These are phyloP conservation scores for Salvia splendens DNA, from an alignment of 257 asterid species.

Conservation along the genomic window DNA sequence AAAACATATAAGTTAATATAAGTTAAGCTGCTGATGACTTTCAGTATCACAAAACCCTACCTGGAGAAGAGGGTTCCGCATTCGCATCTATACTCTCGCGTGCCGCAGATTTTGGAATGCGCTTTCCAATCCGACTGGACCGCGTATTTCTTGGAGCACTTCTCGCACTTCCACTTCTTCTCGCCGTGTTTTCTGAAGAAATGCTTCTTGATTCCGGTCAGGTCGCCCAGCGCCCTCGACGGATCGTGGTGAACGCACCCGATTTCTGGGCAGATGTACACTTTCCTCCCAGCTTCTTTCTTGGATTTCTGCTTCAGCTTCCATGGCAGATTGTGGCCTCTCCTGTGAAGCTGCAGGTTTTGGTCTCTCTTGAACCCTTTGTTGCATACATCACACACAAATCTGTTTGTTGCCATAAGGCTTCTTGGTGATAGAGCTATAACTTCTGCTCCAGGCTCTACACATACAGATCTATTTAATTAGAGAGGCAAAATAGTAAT, in stretches of 20 bases:
- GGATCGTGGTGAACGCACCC: constrained; percentile 87
- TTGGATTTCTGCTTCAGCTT: constrained; percentile 73
- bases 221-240: constrained; percentile 84
- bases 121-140: constrained; percentile 97
- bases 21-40: too few species aligned
- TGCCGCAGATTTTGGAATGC: constrained; percentile 87
- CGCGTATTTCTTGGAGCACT: constrained; percentile 79
- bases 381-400: constrained; percentile 81
- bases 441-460: constrained; percentile 94
- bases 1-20: too few species aligned
- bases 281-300: constrained; percentile 63
- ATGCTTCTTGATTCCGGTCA: constrained; percentile 92
- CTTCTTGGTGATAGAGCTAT: constrained; percentile 80
- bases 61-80: constrained; percentile 95
- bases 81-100: constrained; percentile 86
- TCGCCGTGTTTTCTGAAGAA: constrained; percentile 89
- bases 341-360: constrained; percentile 82
- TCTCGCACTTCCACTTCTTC: constrained; percentile 88
- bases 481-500: too few species aligned
- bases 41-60: constrained; percentile 19
- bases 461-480: neutral
- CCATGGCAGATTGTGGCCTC: constrained; percentile 98
- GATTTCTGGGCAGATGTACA: constrained; percentile 82
- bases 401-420: constrained; percentile 82
- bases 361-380: constrained; percentile 95